Conservation (phyloP, 345 rosid genomes). For the Linum trigynum region DNA sequence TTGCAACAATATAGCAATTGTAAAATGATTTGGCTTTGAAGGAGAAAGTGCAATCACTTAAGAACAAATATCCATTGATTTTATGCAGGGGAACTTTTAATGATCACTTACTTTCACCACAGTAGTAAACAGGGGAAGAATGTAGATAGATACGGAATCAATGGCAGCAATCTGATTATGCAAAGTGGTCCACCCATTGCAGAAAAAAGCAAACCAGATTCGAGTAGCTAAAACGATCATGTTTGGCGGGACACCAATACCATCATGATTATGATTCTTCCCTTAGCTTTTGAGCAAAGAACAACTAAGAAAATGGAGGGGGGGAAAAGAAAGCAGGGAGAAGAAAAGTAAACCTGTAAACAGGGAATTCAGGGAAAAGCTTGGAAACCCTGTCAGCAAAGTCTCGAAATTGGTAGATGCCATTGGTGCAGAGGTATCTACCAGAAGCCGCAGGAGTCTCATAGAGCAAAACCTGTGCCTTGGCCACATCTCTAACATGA, state of each 20-base stretch:
- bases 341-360: constrained; percentile 40
- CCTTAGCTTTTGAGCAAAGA: not conserved
- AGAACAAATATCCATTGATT: too few relatives aligned
- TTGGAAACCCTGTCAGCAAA: constrained; percentile 49
- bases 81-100: too few relatives aligned
- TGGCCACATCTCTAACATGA: too few relatives aligned
- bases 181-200: not conserved
- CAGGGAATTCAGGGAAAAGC: constrained; percentile 56
- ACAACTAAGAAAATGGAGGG: not conserved
- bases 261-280: not conserved
- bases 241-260: too few relatives aligned
- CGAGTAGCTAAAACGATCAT: too few relatives aligned
- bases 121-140: too few relatives aligned
- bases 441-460: constrained; percentile 57
- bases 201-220: not conserved
- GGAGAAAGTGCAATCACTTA: not conserved
- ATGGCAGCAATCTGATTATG: not conserved
- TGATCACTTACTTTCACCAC: too few relatives aligned
- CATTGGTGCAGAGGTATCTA: constrained; percentile 22
- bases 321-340: not conserved
- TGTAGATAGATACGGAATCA: too few relatives aligned
- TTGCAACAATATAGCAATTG: not conserved
- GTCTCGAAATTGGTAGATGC: constrained; percentile 40
- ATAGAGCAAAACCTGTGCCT: constrained; percentile 49
- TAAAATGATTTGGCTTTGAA: not conserved